Percentiles rank a stretch among this genome's conserved stretches.
phyloP scores from a whole-genome alignment of 352 stramenopile species.

The Phytopythium mirpurense region DNA sequence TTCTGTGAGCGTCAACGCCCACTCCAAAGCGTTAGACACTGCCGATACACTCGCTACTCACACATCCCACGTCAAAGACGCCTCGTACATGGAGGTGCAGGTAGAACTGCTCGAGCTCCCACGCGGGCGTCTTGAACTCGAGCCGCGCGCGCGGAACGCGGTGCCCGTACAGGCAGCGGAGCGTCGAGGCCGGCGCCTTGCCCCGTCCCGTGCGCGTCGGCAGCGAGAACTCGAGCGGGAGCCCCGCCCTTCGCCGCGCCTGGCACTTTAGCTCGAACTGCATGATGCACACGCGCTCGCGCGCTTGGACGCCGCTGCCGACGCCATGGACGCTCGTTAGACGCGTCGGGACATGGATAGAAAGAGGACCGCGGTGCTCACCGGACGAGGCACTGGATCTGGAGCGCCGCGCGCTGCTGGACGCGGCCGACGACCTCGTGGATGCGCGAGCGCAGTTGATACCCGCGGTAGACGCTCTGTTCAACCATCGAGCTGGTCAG shows the following conservation, averaged over 20 bases:
- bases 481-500: background rate
- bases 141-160: conserved; percentile 27
- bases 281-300: conserved; percentile 42
- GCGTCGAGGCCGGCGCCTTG: conserved; percentile 1
- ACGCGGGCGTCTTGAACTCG: conserved; percentile 39
- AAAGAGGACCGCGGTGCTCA: conserved; percentile 11
- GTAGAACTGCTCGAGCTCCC: conserved; percentile 41
- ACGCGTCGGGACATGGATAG: too few relatives aligned
- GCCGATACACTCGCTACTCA: background rate
- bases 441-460: conserved; percentile 33
- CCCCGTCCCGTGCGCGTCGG: conserved; percentile 19
- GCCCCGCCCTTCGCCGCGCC: conserved; percentile 18
- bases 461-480: conserved; percentile 40
- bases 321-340: too few relatives aligned
- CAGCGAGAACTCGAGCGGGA: conserved; percentile 38
- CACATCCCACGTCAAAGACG: background rate
- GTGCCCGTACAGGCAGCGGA: conserved; percentile 32
- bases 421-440: conserved; percentile 38
- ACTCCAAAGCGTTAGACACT: background rate
- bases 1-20: conserved; percentile 12
- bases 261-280: conserved; percentile 49
- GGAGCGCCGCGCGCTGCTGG: conserved; percentile 27
- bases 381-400: conserved; percentile 56
- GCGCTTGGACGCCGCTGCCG: conserved; percentile 40
- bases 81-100: conserved; percentile 40